Base-by-base conservation (phyloP, 352 stramenopile genomes). In the Globisporangium okanoganense region DNA sequence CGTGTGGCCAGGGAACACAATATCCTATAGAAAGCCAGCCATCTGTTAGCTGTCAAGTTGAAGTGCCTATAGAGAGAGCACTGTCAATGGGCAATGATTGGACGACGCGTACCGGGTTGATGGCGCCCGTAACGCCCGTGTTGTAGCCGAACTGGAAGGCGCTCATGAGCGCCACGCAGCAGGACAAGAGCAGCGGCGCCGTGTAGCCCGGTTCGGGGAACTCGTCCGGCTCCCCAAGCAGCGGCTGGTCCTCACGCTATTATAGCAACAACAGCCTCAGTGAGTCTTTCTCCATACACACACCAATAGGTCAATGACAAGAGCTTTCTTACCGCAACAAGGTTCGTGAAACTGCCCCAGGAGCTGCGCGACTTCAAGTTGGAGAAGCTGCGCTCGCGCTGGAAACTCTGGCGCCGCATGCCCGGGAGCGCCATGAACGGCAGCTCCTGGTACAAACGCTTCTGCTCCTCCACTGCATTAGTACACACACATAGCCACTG, bases 91-190 rank as follows among this genome's bases (percentile, higher is more conserved):
- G 33, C 12, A 27, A 45, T 18, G 35, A 40, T 3, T 18, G 24
- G 50, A 9, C 24, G 16, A 13, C 25, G 24, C 40, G 36, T 60
- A 70, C 66, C 33, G 78, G 69, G 41, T 86, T 87, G 55, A 88
- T 80, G 36, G 74, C 80, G 25, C 80, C 80, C 0, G 80, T 90
- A 14, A 88, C 79, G 36, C 80, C 80, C 10, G 77, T 90, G 56
- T 90, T 90, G 73, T 87, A 90, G 48, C 80, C 80, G 49, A 87
- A 90, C 60, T 90, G 76, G 53, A 86, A 86, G 22, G 76, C 76
- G 51, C 74, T 80, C 74, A 90, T 84, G 36, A 90, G 73, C 35
- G 80, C 80, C 43, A 90, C 80, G 41, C 72, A 79, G 61, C 80
- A 87, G 62, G 78, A 88, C 20, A 83, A 50, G 50, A 90, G 67